Conservation (phyloP, 202 grass and related monocot genomes). For the Musa balbisiana region DNA sequence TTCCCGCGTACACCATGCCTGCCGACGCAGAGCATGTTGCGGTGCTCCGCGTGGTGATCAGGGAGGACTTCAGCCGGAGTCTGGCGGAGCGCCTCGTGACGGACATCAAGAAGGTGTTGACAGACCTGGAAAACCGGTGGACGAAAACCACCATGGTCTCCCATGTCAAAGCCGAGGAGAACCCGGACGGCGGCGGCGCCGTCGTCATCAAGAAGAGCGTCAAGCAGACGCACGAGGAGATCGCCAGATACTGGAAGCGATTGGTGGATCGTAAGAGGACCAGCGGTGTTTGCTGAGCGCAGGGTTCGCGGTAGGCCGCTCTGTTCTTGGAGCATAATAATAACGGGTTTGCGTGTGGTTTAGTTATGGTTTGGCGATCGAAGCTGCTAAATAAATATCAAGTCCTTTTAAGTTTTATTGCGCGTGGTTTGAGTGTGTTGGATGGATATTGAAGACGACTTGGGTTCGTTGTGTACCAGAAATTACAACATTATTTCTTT, state of each 20-base stretch:
- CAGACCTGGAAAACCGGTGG: conserved; percentile 32
- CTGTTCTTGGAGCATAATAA: too few relatives aligned
- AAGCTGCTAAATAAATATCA: too few relatives aligned
- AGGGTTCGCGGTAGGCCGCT: too few relatives aligned
- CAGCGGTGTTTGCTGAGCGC: not conserved
- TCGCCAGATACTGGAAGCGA: not conserved
- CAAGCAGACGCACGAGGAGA: not conserved
- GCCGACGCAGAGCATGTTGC: conserved; percentile 52
- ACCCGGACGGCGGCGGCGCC: not conserved
- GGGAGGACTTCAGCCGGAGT: conserved; percentile 69
- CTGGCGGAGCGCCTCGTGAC: conserved; percentile 50
- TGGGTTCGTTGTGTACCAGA: too few relatives aligned
- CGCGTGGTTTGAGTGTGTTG: too few relatives aligned
- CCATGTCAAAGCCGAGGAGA: not conserved
- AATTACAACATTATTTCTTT: too few relatives aligned
- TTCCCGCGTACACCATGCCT: conserved; percentile 83
- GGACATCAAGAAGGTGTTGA: conserved; percentile 38
- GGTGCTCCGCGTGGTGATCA: conserved; percentile 62
- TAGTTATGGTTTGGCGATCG: too few relatives aligned
- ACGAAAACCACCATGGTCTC: not conserved
- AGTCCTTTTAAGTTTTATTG: too few relatives aligned
- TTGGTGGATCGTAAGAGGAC: not conserved
- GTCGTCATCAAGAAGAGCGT: not conserved
- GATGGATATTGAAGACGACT: too few relatives aligned
- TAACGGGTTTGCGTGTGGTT: too few relatives aligned